Evolutionary conservation across 148 eudicot species (phyloP), one percentile per base, ranked within the genome.

Genomic region (Rhododendron griersonianum): DNA sequence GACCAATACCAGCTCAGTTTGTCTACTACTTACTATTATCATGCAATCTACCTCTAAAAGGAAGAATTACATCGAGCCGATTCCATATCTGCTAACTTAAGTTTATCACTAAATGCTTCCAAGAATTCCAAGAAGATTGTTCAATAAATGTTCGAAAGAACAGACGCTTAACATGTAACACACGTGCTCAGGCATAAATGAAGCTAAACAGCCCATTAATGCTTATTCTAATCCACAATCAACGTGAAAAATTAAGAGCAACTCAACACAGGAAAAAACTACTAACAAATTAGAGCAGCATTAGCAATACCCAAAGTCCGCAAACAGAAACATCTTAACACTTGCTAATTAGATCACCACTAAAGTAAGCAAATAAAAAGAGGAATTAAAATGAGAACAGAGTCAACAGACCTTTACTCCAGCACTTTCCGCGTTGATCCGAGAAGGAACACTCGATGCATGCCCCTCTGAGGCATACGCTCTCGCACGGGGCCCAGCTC

Each of bases 391-490:
- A 61, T n/a, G 41, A 87, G 39, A 76, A 79, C 87, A n/a, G n/a
- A n/a, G n/a, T n/a, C n/a, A n/a, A n/a, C n/a, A 81, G 47, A 95
- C 98, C 98, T 93, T 92, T 47, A 28, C 80, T 71, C 81, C 61
- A 77, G 61, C 87, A 79, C 37, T 83, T 67, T 63, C 83, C 14
- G 57, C 87, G 88, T 93, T 90, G 78, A 86, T 80, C 87, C 86
- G 84, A 21, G 93, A 90, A 73, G 92, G 90, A 85, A 81, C 88
- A 41, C 93, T 92, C 0, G 96, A 92, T 1, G 90, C 88, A 89
- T 88, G 90, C 35, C 92, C 91, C 65, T 92, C 93, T 1, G 91
- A 91, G 63, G 23, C 88, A 87, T 87, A 44, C 8, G 84, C 81
- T 82, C 85, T 90, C 21, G 88, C 80, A 14, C 61, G 90, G 67